These are phyloP conservation scores for Suillus ampliporus DNA, from an alignment of 768 basidiomycete species.

Conservation along the genomic window DNA sequence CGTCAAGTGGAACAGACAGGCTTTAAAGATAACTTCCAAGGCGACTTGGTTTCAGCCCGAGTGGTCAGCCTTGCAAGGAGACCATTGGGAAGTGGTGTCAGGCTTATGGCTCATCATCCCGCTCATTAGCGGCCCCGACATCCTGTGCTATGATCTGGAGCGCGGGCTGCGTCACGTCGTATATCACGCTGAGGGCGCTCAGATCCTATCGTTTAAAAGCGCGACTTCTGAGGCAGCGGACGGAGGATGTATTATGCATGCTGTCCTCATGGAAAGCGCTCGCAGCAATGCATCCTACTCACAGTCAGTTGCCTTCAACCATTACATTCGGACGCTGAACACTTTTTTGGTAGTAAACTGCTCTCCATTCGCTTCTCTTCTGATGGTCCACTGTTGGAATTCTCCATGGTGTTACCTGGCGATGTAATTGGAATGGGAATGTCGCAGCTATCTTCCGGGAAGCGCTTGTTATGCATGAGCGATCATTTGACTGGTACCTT, in stretches of 20 bases:
- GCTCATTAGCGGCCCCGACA: not conserved
- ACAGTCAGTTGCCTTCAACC: not conserved
- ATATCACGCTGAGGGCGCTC: not conserved
- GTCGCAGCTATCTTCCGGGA: conserved; percentile 4
- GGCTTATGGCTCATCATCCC: conserved; percentile 5
- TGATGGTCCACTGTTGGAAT: not conserved
- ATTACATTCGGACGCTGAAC: not conserved
- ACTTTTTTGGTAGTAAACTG: not conserved
- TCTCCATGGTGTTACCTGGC: not conserved
- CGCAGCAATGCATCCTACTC: not conserved
- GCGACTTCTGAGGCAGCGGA: conserved; percentile 1
- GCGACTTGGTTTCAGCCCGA: conserved; percentile 7
- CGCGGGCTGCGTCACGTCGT: conserved; percentile 1
- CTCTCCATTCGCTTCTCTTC: not conserved
- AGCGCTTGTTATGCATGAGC: conserved; percentile 3
- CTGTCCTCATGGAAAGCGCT: not conserved
- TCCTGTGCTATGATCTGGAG: conserved; percentile 4
- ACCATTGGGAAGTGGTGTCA: conserved; percentile 8
- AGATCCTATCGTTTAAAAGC: conserved; percentile 1
- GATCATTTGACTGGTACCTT: conserved; percentile 7
- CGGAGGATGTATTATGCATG: not conserved
- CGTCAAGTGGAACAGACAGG: conserved; percentile 7
- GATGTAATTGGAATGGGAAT: conserved; percentile 4
- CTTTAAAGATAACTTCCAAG: conserved; percentile 2
- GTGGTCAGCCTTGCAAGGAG: conserved; percentile 6